Conservation (phyloP, 176 grass and related monocot genomes). For the Cenchrus fungigraminus region DNA sequence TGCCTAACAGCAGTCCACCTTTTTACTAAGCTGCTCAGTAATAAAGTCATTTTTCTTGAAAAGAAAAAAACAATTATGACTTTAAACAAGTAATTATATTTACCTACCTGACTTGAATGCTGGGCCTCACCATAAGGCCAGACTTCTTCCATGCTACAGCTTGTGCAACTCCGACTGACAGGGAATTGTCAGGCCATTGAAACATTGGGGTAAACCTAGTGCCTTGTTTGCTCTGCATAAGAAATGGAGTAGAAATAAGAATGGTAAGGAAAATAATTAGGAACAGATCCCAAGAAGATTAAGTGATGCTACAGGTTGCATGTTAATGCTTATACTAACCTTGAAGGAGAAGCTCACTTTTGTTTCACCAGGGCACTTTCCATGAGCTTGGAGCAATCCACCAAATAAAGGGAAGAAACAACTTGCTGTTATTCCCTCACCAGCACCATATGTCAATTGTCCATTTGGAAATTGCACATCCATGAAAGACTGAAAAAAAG, state of each 20-base stretch:
- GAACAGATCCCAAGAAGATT: conserved; percentile 19
- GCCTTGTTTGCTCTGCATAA: conserved; percentile 59
- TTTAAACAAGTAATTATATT: conserved; percentile 34
- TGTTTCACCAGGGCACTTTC: conserved; percentile 84
- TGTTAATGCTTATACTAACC: conserved; percentile 47
- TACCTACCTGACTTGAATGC: conserved; percentile 77
- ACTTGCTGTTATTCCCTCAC: conserved; percentile 87
- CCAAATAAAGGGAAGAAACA: conserved; percentile 80
- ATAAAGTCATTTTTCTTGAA: conserved; percentile 3
- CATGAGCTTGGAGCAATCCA: conserved; percentile 81
- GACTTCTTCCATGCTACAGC: conserved; percentile 64
- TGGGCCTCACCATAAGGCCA: conserved; percentile 69
- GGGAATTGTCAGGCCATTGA: conserved; percentile 77
- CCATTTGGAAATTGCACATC: conserved; percentile 93
- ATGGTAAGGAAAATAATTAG: conserved; percentile 32
- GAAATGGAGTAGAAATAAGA: conserved; percentile 30
- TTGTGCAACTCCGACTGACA: conserved; percentile 71
- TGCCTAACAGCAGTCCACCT: conserved; percentile 1
- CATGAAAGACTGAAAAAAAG: conserved; percentile 82
- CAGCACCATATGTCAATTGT: conserved; percentile 90
- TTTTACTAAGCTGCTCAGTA: neutral
- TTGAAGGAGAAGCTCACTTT: conserved; percentile 89
- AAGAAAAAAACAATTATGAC: neutral
- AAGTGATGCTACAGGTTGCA: conserved; percentile 2
- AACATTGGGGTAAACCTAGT: conserved; percentile 67